These are phyloP conservation scores for Odonthalia washingtoniensis DNA, from an alignment of 31 red algal species.

Conservation along the genomic window DNA sequence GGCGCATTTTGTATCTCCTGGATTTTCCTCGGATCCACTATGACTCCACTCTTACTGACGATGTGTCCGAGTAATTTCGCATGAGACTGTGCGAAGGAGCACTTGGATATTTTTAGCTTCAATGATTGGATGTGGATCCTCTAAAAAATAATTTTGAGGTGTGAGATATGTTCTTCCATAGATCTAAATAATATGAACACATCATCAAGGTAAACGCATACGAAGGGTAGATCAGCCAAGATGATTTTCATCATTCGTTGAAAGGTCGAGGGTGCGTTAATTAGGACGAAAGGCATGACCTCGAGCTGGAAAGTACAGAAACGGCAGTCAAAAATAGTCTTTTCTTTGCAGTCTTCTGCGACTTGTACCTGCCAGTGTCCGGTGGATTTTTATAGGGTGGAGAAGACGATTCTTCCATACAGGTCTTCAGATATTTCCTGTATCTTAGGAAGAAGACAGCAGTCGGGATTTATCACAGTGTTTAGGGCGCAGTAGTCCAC, in stretches of 20 bases:
- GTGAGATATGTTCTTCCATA: too few species aligned
- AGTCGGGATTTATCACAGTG: neutral
- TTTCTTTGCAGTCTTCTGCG: neutral
- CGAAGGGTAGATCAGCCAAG: too few species aligned
- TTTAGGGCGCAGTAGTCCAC: neutral
- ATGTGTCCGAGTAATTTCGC: neutral
- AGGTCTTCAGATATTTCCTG: neutral
- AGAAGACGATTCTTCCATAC: neutral
- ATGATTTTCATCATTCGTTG: neutral
- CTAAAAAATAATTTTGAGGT: too few species aligned
- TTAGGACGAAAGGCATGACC: neutral
- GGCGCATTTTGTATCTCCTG: neutral
- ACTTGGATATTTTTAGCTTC: too few species aligned
- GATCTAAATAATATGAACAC: too few species aligned
- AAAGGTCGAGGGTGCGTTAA: neutral
- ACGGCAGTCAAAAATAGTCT: neutral
- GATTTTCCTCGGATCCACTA: neutral
- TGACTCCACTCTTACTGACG: neutral
- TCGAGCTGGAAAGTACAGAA: neutral
- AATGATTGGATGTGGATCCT: too few species aligned
- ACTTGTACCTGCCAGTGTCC: neutral
- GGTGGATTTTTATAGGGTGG: neutral
- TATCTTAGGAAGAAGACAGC: neutral
- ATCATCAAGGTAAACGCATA: too few species aligned
- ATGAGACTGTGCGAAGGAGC: neutral